Evolutionary conservation across 2,329 filamentous ascomycete genomes (phyloP).

Genomic region (Aspergillus awamori): DNA sequence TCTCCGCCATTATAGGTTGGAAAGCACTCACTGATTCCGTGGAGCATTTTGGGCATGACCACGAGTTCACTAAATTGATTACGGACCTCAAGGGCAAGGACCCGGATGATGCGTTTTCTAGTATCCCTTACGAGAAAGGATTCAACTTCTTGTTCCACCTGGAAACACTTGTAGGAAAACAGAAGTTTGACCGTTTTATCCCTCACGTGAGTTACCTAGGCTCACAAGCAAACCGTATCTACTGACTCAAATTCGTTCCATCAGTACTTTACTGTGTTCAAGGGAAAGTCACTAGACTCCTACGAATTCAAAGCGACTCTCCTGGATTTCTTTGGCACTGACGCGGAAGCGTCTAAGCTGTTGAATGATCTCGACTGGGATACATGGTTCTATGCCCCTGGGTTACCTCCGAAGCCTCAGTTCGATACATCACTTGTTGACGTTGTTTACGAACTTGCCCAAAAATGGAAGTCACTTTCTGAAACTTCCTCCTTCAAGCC

Average conservation of each 20-base stretch:
- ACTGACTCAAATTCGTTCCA: conserved; percentile 3
- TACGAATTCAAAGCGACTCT: conserved; percentile 93
- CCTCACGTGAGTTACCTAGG: conserved; percentile 60
- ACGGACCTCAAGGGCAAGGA: conserved; percentile 86
- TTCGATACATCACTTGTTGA: conserved; percentile 90
- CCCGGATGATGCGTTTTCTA: conserved; percentile 93
- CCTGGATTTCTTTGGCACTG: conserved; percentile 76
- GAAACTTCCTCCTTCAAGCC: conserved; percentile 59
- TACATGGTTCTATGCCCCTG: conserved; percentile 82
- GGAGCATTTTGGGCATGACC: conserved; percentile 74
- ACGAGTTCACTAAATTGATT: conserved; percentile 91
- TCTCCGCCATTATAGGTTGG: conserved; percentile 96
- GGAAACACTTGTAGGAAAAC: conserved; percentile 78
- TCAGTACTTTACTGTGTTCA: conserved; percentile 81
- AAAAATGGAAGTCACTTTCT: conserved; percentile 71
- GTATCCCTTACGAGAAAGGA: conserved; percentile 92
- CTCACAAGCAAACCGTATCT: neutral
- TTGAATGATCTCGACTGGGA: conserved; percentile 83
- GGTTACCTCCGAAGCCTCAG: conserved; percentile 83
- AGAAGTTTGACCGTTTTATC: conserved; percentile 94
- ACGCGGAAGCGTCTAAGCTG: conserved; percentile 64
- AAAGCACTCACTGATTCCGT: conserved; percentile 83
- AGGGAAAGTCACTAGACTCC: conserved; percentile 84
- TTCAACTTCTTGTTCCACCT: conserved; percentile 93
- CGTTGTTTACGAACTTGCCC: conserved; percentile 77